phyloP scores from a whole-genome alignment of 495 filamentous ascomycete genomes.

The Tirmania nivea region DNA sequence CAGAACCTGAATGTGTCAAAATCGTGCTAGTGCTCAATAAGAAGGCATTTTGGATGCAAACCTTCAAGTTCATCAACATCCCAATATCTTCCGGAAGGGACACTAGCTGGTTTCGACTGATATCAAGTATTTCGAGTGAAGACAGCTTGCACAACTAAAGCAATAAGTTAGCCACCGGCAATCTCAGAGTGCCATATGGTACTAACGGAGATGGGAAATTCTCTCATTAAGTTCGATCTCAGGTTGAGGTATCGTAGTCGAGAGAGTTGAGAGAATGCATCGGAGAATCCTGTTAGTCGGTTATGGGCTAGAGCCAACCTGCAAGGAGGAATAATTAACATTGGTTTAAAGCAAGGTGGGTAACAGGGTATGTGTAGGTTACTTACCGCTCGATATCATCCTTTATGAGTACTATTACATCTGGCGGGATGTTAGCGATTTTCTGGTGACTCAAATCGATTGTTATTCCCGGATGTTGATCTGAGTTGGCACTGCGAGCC shows the following conservation, averaged over 20 bases:
- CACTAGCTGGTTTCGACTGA: constrained; percentile 65
- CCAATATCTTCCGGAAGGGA: constrained; percentile 58
- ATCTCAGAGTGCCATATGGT: neutral
- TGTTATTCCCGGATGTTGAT: constrained; percentile 45
- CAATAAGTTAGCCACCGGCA: constrained; percentile 7
- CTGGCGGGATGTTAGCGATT: constrained; percentile 60
- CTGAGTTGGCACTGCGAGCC: neutral
- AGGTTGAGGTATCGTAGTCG: constrained; percentile 91
- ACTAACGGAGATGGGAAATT: constrained; percentile 70
- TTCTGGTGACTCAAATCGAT: constrained; percentile 71
- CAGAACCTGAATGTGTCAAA: constrained; percentile 30
- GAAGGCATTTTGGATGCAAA: too few relatives aligned
- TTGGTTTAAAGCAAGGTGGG: neutral
- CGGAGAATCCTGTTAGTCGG: constrained; percentile 52
- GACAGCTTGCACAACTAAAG: constrained; percentile 40
- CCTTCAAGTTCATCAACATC: constrained; percentile 36
- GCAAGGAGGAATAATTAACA: constrained; percentile 2
- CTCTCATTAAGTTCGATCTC: constrained; percentile 61
- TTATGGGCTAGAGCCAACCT: constrained; percentile 86
- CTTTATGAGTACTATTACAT: constrained; percentile 81
- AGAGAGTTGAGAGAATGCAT: constrained; percentile 63
- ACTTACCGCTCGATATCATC: constrained; percentile 73
- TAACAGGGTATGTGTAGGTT: constrained; percentile 1
- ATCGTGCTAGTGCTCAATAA: constrained; percentile 6
- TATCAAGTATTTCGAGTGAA: constrained; percentile 75